These are phyloP conservation scores for Scenedesmus sp. DNA, from an alignment of 163 green algal species.

Conservation along the genomic window DNA sequence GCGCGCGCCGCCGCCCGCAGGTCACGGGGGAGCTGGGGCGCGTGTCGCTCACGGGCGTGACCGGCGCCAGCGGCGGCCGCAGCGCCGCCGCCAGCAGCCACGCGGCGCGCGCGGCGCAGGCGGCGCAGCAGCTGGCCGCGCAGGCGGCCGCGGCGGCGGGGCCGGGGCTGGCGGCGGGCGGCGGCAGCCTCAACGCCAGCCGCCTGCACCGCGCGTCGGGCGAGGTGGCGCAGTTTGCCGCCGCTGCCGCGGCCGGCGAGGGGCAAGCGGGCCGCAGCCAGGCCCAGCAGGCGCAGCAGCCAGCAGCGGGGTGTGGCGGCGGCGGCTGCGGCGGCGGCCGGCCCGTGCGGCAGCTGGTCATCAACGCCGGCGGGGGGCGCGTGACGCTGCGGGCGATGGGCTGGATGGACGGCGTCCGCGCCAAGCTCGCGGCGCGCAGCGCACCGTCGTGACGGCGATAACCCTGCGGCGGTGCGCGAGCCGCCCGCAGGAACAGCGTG, in stretches of 20 bases:
- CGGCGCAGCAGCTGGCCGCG: background rate
- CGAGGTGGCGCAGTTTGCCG: background rate
- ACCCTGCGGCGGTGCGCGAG: too few species aligned
- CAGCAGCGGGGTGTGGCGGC: background rate
- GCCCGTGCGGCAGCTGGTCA: background rate
- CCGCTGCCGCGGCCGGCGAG: background rate
- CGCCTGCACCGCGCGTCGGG: slow-evolving; percentile 7
- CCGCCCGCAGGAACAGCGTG: too few species aligned
- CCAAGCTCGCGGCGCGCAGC: slow-evolving; percentile 7
- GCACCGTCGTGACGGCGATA: too few species aligned
- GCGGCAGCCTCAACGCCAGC: slow-evolving; percentile 21
- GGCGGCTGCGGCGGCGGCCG: background rate
- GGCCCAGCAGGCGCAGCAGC: slow-evolving; percentile 6
- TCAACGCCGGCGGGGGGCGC: slow-evolving; percentile 36
- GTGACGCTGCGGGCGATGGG: slow-evolving; percentile 14
- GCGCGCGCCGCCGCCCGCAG: background rate
- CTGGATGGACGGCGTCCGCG: slow-evolving; percentile 31
- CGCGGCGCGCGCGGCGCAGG: background rate
- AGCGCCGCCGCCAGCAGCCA: background rate
- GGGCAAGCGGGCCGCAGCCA: background rate
- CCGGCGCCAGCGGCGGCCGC: background rate
- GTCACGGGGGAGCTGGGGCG: slow-evolving; percentile 36
- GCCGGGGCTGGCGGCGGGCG: background rate
- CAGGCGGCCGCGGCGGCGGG: background rate
- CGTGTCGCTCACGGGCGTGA: background rate